phyloP scores from a whole-genome alignment of 2,329 filamentous ascomycete genomes.

The Phialocephala subalpina region DNA sequence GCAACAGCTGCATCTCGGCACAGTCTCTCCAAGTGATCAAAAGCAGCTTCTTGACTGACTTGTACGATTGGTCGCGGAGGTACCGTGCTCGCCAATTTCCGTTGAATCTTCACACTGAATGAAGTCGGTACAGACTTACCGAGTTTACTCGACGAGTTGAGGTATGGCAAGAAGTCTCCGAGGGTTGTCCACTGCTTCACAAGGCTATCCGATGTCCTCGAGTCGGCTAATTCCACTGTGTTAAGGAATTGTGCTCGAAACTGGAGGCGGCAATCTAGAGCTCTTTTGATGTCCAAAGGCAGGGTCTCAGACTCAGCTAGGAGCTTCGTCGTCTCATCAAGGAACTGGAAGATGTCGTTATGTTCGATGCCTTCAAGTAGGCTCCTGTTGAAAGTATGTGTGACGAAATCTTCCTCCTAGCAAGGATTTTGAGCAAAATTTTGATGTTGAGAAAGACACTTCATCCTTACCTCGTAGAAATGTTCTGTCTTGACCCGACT shows the following conservation, averaged over 20 bases:
- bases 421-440: constrained; percentile 12
- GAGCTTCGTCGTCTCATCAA: constrained; percentile 44
- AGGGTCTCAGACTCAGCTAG: constrained; percentile 34
- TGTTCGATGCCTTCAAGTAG: constrained; percentile 72
- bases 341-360: constrained; percentile 44
- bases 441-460: too few species aligned
- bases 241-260: constrained; percentile 71
- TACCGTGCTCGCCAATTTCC: constrained; percentile 91
- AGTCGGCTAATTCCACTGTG: constrained; percentile 56
- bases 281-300: constrained; percentile 52
- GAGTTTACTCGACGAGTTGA: constrained; percentile 68
- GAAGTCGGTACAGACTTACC: constrained; percentile 75
- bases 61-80: constrained; percentile 90
- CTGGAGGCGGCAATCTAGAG: constrained; percentile 70
- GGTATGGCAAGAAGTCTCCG: constrained; percentile 54
- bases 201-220: constrained; percentile 53
- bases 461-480: constrained; percentile 78
- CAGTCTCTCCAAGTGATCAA: constrained; percentile 72
- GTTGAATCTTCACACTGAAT: constrained; percentile 90
- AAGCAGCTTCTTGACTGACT: constrained; percentile 75
- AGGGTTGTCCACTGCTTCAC: constrained; percentile 52
- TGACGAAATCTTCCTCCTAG: constrained; percentile 95
- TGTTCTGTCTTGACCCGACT: constrained; percentile 81
- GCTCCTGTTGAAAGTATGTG: constrained; percentile 85
- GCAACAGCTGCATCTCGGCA: constrained; percentile 77